A percentile compares a stretch with the other conserved stretches of the same genome.
phyloP scores from a whole-genome alignment of 2,329 filamentous ascomycete species.

The Whalleya microplaca region DNA sequence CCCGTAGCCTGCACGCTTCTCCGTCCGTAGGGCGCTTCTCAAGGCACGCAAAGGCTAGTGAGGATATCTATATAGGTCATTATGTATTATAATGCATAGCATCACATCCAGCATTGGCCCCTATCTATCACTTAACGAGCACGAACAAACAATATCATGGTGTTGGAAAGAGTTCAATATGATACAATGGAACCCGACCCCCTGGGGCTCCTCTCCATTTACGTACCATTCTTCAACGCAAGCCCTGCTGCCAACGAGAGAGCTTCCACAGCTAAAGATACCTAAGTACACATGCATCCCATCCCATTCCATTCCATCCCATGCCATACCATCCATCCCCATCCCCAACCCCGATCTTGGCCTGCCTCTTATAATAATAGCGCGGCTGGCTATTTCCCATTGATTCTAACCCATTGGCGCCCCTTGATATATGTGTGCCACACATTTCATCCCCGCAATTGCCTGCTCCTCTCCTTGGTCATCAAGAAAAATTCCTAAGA shows the following conservation, averaged over 20 bases:
- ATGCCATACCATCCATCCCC: too few species aligned
- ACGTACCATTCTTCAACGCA: background rate
- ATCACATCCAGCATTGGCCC: too few species aligned
- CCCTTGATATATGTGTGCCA: constrained; percentile 10
- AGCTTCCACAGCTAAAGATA: background rate
- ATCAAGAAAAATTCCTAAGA: constrained; percentile 14
- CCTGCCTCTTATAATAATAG: constrained; percentile 24
- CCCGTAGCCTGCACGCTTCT: too few species aligned
- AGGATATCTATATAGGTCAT: too few species aligned
- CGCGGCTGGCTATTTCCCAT: constrained; percentile 2
- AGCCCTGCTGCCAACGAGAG: too few species aligned
- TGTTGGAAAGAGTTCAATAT: background rate
- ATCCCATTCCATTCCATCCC: too few species aligned
- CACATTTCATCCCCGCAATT: constrained; percentile 11
- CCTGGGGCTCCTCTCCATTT: background rate
- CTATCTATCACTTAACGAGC: too few species aligned
- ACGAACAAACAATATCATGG: too few species aligned
- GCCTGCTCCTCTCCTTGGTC: background rate
- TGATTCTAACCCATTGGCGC: background rate
- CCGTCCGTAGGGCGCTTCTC: too few species aligned
- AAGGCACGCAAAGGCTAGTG: too few species aligned
- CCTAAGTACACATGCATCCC: background rate
- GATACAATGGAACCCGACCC: background rate
- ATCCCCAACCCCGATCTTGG: constrained; percentile 2
- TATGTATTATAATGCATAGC: too few species aligned